These are phyloP conservation scores for Calonectria henricotiae DNA, from an alignment of 2,329 filamentous ascomycete genomes.

Conservation along the genomic window DNA sequence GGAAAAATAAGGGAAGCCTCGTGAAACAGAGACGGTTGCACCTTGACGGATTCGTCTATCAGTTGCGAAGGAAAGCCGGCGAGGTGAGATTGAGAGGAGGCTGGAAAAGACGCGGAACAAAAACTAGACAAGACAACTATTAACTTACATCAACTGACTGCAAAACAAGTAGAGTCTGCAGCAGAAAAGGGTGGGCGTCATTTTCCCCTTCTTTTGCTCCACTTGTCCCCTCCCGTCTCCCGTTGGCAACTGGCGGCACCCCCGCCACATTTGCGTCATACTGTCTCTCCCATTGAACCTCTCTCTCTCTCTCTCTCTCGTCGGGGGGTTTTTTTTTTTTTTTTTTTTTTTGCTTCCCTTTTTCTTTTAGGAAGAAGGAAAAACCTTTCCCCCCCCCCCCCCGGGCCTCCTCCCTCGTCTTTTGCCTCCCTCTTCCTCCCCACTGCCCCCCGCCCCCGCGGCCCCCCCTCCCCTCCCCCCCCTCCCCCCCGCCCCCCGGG, in stretches of 20 bases:
- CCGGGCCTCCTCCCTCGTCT: no score
- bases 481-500: no score
- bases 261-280: conserved; percentile 36
- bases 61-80: conserved; percentile 1
- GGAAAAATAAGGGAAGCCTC: not conserved
- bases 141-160: not conserved
- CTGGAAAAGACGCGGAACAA: not conserved
- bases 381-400: no score
- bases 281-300: conserved; percentile 29
- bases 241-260: not conserved
- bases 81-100: not conserved
- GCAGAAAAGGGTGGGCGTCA: conserved; percentile 21
- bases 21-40: conserved; percentile 30
- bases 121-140: not conserved
- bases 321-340: not conserved
- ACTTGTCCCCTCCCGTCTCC: conserved; percentile 7
- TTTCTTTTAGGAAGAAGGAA: no score
- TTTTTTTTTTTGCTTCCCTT: not conserved
- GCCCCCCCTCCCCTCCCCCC: no score
- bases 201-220: conserved; percentile 5
- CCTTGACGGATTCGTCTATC: conserved; percentile 10
- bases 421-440: no score
- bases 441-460: no score
- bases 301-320: not conserved
- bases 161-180: not conserved